These are phyloP conservation scores for Fusarium oxysporum DNA, from an alignment of 2,329 filamentous ascomycete species.

Conservation along the genomic window DNA sequence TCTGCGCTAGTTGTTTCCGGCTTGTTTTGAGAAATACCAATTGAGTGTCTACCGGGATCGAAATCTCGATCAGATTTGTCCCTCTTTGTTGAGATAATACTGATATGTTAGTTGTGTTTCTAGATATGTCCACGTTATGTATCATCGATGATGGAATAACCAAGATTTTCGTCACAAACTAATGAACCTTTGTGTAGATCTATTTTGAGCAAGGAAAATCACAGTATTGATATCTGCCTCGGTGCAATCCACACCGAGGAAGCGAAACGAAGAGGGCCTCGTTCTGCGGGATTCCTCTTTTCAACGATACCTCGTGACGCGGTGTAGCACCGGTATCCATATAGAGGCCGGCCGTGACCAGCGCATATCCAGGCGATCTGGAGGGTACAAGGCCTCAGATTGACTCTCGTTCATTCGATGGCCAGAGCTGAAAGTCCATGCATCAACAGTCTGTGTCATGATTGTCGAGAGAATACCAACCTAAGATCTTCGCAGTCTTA, in stretches of 20 bases:
- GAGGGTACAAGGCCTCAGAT: not conserved
- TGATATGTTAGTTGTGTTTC: not conserved
- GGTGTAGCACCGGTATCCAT: not conserved
- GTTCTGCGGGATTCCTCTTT: conserved; percentile 25
- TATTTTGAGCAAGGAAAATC: not conserved
- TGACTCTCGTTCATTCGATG: not conserved
- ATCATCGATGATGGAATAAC: conserved; percentile 4
- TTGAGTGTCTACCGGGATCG: not conserved
- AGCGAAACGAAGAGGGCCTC: not conserved
- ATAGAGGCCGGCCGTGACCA: not conserved
- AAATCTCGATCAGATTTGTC: not conserved
- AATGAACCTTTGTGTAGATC: not conserved
- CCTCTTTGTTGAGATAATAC: not conserved
- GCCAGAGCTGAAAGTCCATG: not conserved
- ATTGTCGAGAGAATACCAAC: conserved; percentile 4
- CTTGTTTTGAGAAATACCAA: conserved; percentile 1
- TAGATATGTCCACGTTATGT: not conserved
- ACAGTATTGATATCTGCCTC: not conserved
- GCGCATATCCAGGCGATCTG: not conserved
- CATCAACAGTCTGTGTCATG: not conserved
- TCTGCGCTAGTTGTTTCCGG: not conserved
- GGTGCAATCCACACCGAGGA: conserved; percentile 5
- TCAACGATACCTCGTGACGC: conserved; percentile 10
- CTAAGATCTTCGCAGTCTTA: not conserved
- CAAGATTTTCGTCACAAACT: not conserved